Base-by-base conservation (phyloP, 352 stramenopile species). In the Pythium dissotocum region DNA sequence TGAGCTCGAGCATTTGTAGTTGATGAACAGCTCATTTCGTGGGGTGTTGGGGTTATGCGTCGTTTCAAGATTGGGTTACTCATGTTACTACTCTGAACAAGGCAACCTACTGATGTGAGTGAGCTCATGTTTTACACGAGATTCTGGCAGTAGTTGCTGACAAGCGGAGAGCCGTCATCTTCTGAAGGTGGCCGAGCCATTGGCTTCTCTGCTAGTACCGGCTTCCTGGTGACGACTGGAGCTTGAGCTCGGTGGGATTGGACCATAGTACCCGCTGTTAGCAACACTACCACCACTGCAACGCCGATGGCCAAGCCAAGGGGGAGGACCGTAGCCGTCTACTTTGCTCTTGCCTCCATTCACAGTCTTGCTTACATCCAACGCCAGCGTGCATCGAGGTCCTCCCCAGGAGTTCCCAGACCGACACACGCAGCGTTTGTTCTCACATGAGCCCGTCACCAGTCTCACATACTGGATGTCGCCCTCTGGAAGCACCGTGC, bases 131-230 rank as follows among this genome's bases (percentile, higher is more conserved):
- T 28, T 69, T 18, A 88, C 13, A 89, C 79, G 57, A 89, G 85
- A 26, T 89, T 88, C 58, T 86, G 75, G 65, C 77, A 78, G 76
- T 89, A 89, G 58, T 85, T 82, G 60, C 76, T 83, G 79, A 0
- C 58, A 68, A 7, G 42, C 66, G 0, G 67, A 75, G 33, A 68
- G 55, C 16, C 61, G 66, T 35, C 28, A 65, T 38, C 33, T 38
- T 38, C 33, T 9, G 33, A 38, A 6, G 33, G 9, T 9, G 5
- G 33, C 33, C 33, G 33, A 38, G 33, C 33, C 9, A 9, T 38
- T 10, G 33, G 33, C 33, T 38, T 38, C 33, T 38, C 5, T 38
- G 33, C 5, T 38, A 9, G 33, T 10, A 24, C 21, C 21, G 33
- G 33, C 9, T 38, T 38, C 9, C 33, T 38, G 33, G 33, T 9